Conservation (phyloP, 495 filamentous ascomycete genomes). For the Penicillium macrosclerotiorum region DNA sequence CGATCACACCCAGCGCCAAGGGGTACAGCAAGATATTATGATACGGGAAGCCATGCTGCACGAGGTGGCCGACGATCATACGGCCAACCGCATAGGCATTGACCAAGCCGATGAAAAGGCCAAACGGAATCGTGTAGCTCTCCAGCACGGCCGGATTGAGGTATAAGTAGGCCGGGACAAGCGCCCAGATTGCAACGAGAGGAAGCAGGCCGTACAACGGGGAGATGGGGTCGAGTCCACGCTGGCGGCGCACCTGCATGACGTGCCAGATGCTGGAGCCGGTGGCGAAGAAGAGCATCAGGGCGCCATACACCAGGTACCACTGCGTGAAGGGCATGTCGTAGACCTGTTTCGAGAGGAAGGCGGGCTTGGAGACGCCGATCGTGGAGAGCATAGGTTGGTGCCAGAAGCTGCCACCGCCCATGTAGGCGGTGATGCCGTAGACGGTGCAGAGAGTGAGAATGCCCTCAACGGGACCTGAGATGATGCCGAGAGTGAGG, state of each 20-base stretch:
- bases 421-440: constrained; percentile 77
- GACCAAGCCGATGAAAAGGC: constrained; percentile 78
- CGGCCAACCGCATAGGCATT: constrained; percentile 93
- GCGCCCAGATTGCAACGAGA: constrained; percentile 69
- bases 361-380: constrained; percentile 60
- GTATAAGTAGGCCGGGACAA: constrained; percentile 74
- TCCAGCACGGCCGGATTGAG: constrained; percentile 81
- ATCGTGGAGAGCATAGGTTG: constrained; percentile 71
- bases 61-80: constrained; percentile 91
- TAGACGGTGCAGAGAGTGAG: constrained; percentile 81
- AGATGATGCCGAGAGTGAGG: constrained; percentile 86
- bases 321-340: constrained; percentile 81
- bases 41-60: constrained; percentile 81
- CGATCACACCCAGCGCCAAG: constrained; percentile 70
- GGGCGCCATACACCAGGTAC: constrained; percentile 86
- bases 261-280: constrained; percentile 71
- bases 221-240: constrained; percentile 62
- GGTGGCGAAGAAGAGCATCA: constrained; percentile 84
- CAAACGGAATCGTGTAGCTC: constrained; percentile 81
- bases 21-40: constrained; percentile 70
- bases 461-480: constrained; percentile 93
- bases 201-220: constrained; percentile 81
- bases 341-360: constrained; percentile 69
- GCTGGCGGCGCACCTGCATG: constrained; percentile 70
- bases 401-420: constrained; percentile 91